Conservation (phyloP, 2,329 filamentous ascomycete species). For the Neonectria faginata region DNA sequence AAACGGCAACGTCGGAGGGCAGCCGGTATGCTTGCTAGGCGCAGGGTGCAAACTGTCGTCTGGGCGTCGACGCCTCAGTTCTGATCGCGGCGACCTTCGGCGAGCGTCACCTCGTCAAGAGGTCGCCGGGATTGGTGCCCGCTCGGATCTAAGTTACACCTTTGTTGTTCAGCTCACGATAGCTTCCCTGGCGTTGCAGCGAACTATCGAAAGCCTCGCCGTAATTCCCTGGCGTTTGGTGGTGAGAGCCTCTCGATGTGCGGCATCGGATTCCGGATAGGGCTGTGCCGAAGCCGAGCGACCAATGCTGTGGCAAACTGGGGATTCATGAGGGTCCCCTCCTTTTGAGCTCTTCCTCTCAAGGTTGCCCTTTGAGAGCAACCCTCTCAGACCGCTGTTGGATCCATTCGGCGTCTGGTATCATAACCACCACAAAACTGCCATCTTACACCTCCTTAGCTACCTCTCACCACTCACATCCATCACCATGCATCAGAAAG, state of each 20-base stretch:
- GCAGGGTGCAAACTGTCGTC: background rate
- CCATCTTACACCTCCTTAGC: background rate
- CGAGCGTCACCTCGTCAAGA: conserved; percentile 19
- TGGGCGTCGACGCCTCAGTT: background rate
- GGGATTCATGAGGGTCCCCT: conserved; percentile 25
- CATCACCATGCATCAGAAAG: conserved; percentile 38
- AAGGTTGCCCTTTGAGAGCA: conserved; percentile 23
- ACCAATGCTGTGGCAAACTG: conserved; percentile 16
- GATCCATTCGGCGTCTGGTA: background rate
- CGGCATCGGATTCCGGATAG: conserved; percentile 27
- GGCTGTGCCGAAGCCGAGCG: conserved; percentile 26
- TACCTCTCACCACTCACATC: background rate
- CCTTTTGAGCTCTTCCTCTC: conserved; percentile 13
- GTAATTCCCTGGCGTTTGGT: conserved; percentile 1
- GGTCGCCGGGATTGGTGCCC: conserved; percentile 41
- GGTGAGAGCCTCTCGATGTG: conserved; percentile 14
- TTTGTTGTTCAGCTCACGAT: conserved; percentile 14
- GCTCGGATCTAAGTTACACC: conserved; percentile 23
- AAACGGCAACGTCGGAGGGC: background rate
- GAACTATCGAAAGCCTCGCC: conserved; percentile 33
- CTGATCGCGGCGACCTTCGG: conserved; percentile 25
- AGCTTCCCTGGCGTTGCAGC: conserved; percentile 14
- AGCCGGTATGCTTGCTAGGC: background rate
- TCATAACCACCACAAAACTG: background rate
- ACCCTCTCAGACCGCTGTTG: background rate